Base-by-base conservation (phyloP, 441 rosid species). In the Corymbia calophylla region DNA sequence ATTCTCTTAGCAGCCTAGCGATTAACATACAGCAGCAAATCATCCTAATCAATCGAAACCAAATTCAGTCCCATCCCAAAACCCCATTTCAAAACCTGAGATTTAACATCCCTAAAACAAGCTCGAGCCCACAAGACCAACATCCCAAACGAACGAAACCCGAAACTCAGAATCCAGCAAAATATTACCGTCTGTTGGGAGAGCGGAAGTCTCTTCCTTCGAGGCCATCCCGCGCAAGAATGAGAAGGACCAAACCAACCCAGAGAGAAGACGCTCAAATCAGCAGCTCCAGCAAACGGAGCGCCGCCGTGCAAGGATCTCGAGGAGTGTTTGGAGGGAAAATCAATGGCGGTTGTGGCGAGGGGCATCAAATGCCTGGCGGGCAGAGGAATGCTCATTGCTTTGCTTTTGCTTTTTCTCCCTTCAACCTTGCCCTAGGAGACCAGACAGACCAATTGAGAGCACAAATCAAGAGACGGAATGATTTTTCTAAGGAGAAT, bases 331-430 rank as follows among this genome's bases (percentile, higher is more conserved):
- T 13, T 88, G 29, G 87, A 82, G n/a, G 87, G 87, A 19, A 39
- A 80, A 39, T 80, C 87, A 39, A 73, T 19, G 15, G 82, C 25
- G 13, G 86, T 10, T 29, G 54, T 23, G 15, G 73, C n/a, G 73
- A 88, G 89, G 58, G 89, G 89, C 87, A 56, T 44, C 73, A 53
- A 88, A 64, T 81, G 89, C 87, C 89, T 88, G 49, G 85, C n/a
- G 35, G 89, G 64, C 87, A 88, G 35, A 86, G 87, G 87, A 53
- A 88, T 88, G 86, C 86, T 88, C 89, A 88, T 88, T 51, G 87
- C 87, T 68, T 32, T n/a, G n/a, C n/a, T n/a, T 32, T 29, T 39
- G 44, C 44, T 39, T 39, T 62, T 8, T 13, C 31, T 70, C 64
- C 12, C 64, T 58, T 10, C 64, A 2, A 18, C 60, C 60, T 70